Evolutionary conservation across 2,329 filamentous ascomycete species (phyloP).

Genomic region (Colletotrichum paranaense): DNA sequence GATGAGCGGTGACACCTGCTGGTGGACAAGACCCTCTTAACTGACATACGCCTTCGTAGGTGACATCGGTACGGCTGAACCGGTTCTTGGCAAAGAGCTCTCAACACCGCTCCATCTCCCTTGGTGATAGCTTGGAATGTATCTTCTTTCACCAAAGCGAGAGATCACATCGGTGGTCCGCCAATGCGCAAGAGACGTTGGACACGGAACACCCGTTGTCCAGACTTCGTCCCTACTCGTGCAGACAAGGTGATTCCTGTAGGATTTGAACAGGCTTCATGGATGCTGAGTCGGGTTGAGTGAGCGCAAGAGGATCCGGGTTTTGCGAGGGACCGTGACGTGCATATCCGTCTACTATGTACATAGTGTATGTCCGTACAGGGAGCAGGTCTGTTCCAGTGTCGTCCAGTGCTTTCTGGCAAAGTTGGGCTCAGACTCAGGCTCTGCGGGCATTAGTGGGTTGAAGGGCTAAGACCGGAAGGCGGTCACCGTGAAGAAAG

Average conservation of each 20-base stretch:
- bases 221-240: neutral
- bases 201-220: neutral
- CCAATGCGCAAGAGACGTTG: neutral
- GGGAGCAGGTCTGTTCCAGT: conserved; percentile 12
- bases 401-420: neutral
- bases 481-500: conserved; percentile 13
- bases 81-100: conserved; percentile 69
- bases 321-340: neutral
- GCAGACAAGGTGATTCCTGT: conserved; percentile 8
- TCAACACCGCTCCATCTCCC: conserved; percentile 74
- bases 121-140: conserved; percentile 59
- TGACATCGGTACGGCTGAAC: conserved; percentile 77
- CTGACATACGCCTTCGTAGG: conserved; percentile 49
- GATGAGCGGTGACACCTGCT: conserved; percentile 16
- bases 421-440: neutral
- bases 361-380: neutral
- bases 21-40: conserved; percentile 7
- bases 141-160: conserved; percentile 2
- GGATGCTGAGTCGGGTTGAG: conserved; percentile 18
- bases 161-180: neutral
- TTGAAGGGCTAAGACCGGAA: conserved; percentile 2
- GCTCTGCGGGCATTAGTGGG: conserved; percentile 22
- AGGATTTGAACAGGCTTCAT: conserved; percentile 25
- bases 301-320: neutral
- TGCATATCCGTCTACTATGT: conserved; percentile 1